These are phyloP conservation scores for Xerocomus nothofagi DNA, from an alignment of 1,284 basidiomycete species.

Conservation along the genomic window DNA sequence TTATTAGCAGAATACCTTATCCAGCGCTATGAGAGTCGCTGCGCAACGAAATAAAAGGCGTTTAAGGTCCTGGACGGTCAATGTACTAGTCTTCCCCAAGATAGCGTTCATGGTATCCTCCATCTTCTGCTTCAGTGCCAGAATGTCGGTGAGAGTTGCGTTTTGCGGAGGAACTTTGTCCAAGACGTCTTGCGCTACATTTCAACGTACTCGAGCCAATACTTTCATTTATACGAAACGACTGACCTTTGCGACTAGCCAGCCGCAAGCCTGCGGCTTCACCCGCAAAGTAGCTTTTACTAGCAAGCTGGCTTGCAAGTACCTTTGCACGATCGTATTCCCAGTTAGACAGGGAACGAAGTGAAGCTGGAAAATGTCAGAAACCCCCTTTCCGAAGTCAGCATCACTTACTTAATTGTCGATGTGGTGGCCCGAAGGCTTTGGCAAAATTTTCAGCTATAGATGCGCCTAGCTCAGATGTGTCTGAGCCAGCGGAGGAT, in stretches of 20 bases:
- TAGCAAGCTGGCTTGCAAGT: conserved; percentile 78
- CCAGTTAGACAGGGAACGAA: conserved; percentile 56
- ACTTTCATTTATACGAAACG: not conserved
- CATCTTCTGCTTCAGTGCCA: conserved; percentile 72
- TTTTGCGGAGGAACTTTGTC: conserved; percentile 61
- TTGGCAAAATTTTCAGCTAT: conserved; percentile 85
- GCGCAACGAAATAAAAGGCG: conserved; percentile 88
- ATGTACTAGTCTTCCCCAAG: conserved; percentile 64
- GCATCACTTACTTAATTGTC: conserved; percentile 65
- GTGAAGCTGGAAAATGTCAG: conserved; percentile 45
- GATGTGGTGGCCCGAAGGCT: conserved; percentile 74
- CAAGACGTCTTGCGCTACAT: conserved; percentile 52
- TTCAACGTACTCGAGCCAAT: not conserved
- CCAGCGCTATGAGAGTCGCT: conserved; percentile 71
- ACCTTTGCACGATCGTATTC: conserved; percentile 77
- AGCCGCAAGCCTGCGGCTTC: conserved; percentile 82
- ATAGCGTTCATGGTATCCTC: conserved; percentile 67
- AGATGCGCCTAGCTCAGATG: conserved; percentile 87
- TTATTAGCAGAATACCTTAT: conserved; percentile 50
- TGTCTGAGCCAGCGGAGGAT: conserved; percentile 63
- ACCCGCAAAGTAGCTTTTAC: conserved; percentile 84
- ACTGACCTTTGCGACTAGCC: conserved; percentile 52
- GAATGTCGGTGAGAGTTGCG: conserved; percentile 58
- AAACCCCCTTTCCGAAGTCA: not conserved
- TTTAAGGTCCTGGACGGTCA: conserved; percentile 81